Percentiles rank a stretch among this genome's conserved stretches.
Conservation (phyloP, 2,329 filamentous ascomycete species). For the Cercospora sp. region DNA sequence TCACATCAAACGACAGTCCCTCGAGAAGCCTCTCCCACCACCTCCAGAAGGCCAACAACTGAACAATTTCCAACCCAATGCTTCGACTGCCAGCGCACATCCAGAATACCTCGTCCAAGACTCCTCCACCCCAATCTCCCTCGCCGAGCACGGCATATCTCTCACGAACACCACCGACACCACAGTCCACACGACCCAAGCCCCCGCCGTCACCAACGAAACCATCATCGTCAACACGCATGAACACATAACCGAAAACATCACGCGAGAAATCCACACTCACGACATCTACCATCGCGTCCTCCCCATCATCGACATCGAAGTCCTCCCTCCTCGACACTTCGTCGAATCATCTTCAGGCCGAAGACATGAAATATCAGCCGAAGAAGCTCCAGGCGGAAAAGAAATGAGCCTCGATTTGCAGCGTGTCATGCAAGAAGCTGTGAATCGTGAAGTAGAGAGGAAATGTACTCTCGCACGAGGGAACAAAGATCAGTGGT, state of each 20-base stretch:
- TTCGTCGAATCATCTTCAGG: slow-evolving; percentile 44
- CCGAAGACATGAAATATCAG: slow-evolving; percentile 49
- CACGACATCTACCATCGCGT: slow-evolving; percentile 55
- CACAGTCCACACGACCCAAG: slow-evolving; percentile 38
- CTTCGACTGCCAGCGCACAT: neutral
- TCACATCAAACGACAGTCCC: neutral
- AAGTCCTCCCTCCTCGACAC: slow-evolving; percentile 55
- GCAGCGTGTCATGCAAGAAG: slow-evolving; percentile 39
- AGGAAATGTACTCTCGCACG: neutral
- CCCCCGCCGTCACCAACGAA: slow-evolving; percentile 53
- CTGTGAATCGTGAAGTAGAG: slow-evolving; percentile 34
- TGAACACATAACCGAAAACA: slow-evolving; percentile 49
- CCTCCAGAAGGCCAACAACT: neutral
- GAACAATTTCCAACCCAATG: neutral
- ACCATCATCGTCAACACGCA: slow-evolving; percentile 47
- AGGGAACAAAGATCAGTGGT: neutral
- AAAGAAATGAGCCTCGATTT: slow-evolving; percentile 26
- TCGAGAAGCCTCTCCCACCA: neutral
- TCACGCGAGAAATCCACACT: slow-evolving; percentile 56
- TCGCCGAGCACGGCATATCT: slow-evolving; percentile 17
- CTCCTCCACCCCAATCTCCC: slow-evolving; percentile 16
- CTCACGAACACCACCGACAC: slow-evolving; percentile 42
- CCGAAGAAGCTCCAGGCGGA: slow-evolving; percentile 33
- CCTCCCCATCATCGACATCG: slow-evolving; percentile 55
- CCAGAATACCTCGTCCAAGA: slow-evolving; percentile 13